Base-by-base conservation (phyloP, 129 eudicot genomes). In the Pulicaria dysenterica region DNA sequence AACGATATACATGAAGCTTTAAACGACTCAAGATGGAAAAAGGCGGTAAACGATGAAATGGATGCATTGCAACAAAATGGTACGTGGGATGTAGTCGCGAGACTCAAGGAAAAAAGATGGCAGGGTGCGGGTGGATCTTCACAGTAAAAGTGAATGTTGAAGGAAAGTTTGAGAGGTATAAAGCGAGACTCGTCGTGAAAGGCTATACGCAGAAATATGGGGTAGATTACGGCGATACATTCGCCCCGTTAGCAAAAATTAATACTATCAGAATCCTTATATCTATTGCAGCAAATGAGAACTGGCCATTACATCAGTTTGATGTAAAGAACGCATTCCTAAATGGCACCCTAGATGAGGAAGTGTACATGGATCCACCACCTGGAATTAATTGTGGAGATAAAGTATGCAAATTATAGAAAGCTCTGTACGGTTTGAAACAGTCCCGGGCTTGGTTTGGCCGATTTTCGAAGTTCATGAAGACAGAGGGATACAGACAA, bases 1-100 rank as follows among this genome's bases (percentile, higher is more conserved):
- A 72, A 39, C 13, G 44, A 46, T 43, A 37, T 72, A 45, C 72
- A 74, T 17, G 79, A 62, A 6, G 64, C 79, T 31, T 64, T 74
- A 31, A 24, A 36, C 14, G 50, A 70, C 34, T 36, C 37, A 4
- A 17, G 13, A 45, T 55, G 53, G 53, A 70, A 8, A 10, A 70
- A 40, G 16, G 75, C 38, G 13, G 42, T 69, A 40, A 69, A 69
- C 41, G 62, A 69, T 5, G 62, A 69, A 6, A 69, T 69, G 74
- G 62, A 53, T 16, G 74, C 74, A 13, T 37, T 49, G 7, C 62
- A 69, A 56, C 43, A 45, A 42, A 55, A 39, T 11, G 24, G 17
- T 15, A 71, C 54, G 8, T 71, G 76, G 76, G 76, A 71, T 5
- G 51, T 57, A 13, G 65, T 71, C 8, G 11, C 40, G 9, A 6